Evolutionary conservation across 345 rosid species (phyloP).

Genomic region (Draba incana): DNA sequence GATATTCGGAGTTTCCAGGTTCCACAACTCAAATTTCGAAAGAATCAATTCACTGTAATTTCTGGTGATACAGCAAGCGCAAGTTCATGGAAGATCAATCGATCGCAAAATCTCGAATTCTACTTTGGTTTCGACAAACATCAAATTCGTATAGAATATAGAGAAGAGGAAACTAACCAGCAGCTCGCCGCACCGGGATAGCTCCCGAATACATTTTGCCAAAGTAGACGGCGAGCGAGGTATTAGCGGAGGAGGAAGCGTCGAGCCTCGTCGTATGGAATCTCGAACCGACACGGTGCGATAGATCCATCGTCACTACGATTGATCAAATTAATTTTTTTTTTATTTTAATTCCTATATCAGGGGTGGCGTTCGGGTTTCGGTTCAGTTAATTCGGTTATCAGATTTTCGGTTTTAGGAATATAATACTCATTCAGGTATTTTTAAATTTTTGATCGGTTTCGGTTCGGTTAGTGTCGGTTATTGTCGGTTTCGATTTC

Average conservation of each 20-base stretch:
- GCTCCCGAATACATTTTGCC: slow-evolving; percentile 32
- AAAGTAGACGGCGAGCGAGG: not conserved
- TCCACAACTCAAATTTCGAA: not conserved
- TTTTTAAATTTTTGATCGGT: too few species aligned
- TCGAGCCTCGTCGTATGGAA: slow-evolving; percentile 32
- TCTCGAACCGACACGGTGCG: slow-evolving; percentile 37
- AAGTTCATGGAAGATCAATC: not conserved
- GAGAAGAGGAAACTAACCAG: slow-evolving; percentile 25
- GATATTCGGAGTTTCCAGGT: not conserved
- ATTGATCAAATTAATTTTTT: not conserved
- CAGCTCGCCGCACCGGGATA: slow-evolving; percentile 26
- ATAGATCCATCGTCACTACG: slow-evolving; percentile 33
- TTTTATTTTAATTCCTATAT: not conserved
- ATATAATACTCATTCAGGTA: too few species aligned
- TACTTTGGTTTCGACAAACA: not conserved
- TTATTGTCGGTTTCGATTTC: too few species aligned
- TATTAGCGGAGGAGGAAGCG: slow-evolving; percentile 22
- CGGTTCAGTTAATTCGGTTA: too few species aligned
- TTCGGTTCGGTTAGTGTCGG: too few species aligned
- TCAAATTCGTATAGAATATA: not conserved
- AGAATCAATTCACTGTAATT: not conserved
- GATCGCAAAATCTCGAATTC: slow-evolving; percentile 1
- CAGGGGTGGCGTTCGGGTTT: too few species aligned
- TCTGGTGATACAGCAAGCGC: not conserved
- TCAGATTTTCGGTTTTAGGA: too few species aligned